Conservation (phyloP, 106 monocot species). For the Dendrobium nobile region DNA sequence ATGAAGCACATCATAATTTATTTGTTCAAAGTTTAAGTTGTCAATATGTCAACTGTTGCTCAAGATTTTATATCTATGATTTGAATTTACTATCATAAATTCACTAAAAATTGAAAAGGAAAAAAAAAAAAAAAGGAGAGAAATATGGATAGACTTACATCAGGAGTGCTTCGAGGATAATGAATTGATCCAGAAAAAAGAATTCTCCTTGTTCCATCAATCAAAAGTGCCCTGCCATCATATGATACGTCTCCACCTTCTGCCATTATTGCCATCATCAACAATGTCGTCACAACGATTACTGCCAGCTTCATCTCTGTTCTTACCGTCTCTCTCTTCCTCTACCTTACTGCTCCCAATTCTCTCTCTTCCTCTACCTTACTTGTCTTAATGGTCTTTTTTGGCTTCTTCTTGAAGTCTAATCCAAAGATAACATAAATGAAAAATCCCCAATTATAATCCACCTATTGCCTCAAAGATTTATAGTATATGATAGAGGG, state of each 20-base stretch:
- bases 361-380: neutral
- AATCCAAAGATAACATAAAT: neutral
- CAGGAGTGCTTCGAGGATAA: conserved; percentile 70
- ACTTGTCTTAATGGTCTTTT: neutral
- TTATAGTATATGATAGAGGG: neutral
- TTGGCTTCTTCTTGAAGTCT: neutral
- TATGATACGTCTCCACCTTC: conserved; percentile 24
- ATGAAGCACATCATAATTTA: too few relatives aligned
- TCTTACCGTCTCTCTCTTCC: neutral
- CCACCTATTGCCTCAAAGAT: neutral
- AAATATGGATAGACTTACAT: conserved; percentile 23
- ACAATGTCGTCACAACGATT: neutral
- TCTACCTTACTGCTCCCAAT: neutral
- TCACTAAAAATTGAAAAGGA: too few relatives aligned
- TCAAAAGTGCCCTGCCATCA: conserved; percentile 50
- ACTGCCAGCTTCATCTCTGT: neutral
- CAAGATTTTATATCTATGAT: too few relatives aligned
- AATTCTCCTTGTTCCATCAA: conserved; percentile 46
- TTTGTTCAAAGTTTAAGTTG: too few relatives aligned
- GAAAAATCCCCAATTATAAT: too few relatives aligned
- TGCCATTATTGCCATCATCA: neutral
- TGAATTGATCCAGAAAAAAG: conserved; percentile 77
- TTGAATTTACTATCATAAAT: too few relatives aligned
- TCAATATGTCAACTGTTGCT: too few relatives aligned
- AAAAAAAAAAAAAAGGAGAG: too few relatives aligned